Evolutionary conservation across 148 eudicot species (phyloP).

Genomic region (Amaranthus palmeri): DNA sequence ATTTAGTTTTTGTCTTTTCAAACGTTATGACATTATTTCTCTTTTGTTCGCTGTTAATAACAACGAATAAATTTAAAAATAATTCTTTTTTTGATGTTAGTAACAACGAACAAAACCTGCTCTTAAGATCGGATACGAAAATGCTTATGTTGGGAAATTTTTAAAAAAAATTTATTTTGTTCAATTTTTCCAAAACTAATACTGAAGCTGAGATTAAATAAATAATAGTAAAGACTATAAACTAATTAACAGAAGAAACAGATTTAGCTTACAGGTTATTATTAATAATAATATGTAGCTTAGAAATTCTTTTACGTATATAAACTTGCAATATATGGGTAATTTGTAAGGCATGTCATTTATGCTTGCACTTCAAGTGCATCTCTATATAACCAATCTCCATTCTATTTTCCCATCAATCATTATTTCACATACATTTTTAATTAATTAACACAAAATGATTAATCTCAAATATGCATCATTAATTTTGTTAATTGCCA

Average conservation of each 20-base stretch:
- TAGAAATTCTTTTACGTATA: conserved; percentile 25
- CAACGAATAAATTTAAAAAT: too few relatives aligned
- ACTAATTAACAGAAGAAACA: not conserved
- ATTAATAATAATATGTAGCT: conserved; percentile 11
- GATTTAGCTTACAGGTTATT: conserved; percentile 11
- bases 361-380: conserved; percentile 71
- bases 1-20: too few relatives aligned
- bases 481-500: conserved; percentile 34
- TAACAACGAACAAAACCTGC: too few relatives aligned
- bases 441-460: conserved; percentile 21
- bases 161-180: too few relatives aligned
- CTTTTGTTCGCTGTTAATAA: too few relatives aligned
- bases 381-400: conserved; percentile 1
- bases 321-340: conserved; percentile 31
- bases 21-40: too few relatives aligned
- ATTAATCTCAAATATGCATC: conserved; percentile 28
- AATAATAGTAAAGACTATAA: too few relatives aligned
- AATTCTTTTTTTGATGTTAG: too few relatives aligned
- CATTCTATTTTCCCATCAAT: conserved; percentile 1
- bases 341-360: conserved; percentile 70
- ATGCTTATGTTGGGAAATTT: too few relatives aligned
- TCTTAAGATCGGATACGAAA: too few relatives aligned
- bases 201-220: too few relatives aligned
- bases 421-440: not conserved
- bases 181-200: too few relatives aligned